Percentiles rank a stretch among this genome's conserved stretches.
phyloP scores from a whole-genome alignment of 2,329 filamentous ascomycete species.

The Botrytis fabae region DNA sequence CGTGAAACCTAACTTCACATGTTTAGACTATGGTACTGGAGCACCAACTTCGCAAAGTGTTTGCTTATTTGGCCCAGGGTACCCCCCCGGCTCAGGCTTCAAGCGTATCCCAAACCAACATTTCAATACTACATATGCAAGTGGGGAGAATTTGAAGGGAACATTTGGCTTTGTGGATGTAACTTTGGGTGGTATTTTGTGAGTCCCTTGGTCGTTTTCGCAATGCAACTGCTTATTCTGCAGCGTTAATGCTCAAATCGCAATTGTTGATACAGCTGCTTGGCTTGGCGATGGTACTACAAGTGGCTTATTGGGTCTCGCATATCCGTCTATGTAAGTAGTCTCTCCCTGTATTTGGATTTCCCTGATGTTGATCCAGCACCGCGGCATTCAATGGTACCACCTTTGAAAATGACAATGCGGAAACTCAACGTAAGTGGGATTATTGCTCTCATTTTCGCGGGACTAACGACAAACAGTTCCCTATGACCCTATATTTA shows the following conservation, averaged over 20 bases:
- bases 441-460: not conserved
- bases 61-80: constrained; percentile 29
- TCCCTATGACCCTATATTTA: constrained; percentile 52
- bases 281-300: constrained; percentile 49
- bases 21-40: constrained; percentile 37
- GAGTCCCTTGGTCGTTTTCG: not conserved
- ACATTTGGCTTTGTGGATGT: constrained; percentile 43
- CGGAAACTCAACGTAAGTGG: constrained; percentile 3
- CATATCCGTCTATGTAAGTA: constrained; percentile 47
- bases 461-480: constrained; percentile 17
- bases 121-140: constrained; percentile 48
- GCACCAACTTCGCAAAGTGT: constrained; percentile 7
- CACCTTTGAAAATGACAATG: constrained; percentile 19
- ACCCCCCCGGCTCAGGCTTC: constrained; percentile 40
- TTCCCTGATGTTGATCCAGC: constrained; percentile 1
- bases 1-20: constrained; percentile 40
- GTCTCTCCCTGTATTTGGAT: not conserved
- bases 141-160: constrained; percentile 46
- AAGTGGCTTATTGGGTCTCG: constrained; percentile 53
- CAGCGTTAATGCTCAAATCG: constrained; percentile 45
- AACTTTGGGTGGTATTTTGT: constrained; percentile 48
- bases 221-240: not conserved
- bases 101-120: constrained; percentile 43
- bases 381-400: constrained; percentile 22
- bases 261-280: constrained; percentile 46